Evolutionary conservation across 1,284 basidiomycete species (phyloP).

Genomic region (Cryptococcus sp.): DNA sequence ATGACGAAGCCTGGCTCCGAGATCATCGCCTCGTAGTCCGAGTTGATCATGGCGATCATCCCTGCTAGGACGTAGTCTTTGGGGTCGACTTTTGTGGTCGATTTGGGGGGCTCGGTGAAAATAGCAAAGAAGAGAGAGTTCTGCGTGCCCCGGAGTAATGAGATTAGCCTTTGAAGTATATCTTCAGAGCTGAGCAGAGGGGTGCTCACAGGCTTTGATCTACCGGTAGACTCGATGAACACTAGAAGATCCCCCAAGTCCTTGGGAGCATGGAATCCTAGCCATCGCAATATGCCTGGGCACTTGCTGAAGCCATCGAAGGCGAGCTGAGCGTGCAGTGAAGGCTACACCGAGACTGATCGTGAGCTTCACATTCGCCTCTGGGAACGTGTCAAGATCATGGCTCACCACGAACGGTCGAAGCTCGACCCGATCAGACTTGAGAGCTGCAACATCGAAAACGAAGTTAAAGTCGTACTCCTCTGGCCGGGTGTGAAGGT

Average conservation of each 20-base stretch:
- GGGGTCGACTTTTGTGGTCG: conserved; percentile 16
- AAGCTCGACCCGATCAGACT: conserved; percentile 34
- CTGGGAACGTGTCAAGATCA: background rate
- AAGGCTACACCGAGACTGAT: conserved; percentile 15
- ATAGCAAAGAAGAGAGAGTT: conserved; percentile 31
- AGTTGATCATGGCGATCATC: conserved; percentile 31
- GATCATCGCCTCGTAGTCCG: conserved; percentile 26
- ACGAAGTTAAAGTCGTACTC: conserved; percentile 48
- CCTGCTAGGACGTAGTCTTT: conserved; percentile 41
- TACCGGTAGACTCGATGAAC: conserved; percentile 28
- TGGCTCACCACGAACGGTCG: conserved; percentile 31
- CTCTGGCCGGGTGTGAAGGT: conserved; percentile 33
- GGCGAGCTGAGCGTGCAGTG: conserved; percentile 33
- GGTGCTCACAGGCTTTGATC: conserved; percentile 23
- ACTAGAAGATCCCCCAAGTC: conserved; percentile 30
- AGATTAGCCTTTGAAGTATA: background rate
- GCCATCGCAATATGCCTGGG: conserved; percentile 29
- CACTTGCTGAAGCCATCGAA: conserved; percentile 25
- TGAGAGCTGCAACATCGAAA: conserved; percentile 31
- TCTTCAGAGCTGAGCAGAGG: background rate
- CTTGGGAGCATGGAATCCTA: conserved; percentile 16
- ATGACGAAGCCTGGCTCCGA: conserved; percentile 41
- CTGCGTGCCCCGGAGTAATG: conserved; percentile 4
- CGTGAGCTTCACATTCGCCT: background rate
- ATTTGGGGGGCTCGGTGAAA: conserved; percentile 30